Conservation (phyloP, 208 protist species). For the Acanthamoeba triangularis region DNA sequence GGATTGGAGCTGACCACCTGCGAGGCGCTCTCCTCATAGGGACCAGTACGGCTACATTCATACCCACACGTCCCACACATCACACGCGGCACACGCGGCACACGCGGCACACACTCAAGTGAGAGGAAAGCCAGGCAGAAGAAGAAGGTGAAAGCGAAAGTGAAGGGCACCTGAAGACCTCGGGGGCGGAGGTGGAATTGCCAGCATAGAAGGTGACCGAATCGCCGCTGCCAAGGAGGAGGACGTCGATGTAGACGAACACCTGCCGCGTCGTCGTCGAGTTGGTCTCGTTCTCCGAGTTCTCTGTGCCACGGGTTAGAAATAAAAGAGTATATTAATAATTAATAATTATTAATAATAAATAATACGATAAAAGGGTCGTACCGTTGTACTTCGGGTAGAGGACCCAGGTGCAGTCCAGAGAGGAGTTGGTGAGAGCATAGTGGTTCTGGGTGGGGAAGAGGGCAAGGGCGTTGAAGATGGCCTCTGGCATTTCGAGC, state of each 20-base stretch:
- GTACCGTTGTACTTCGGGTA: not conserved
- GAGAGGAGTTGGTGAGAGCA: not conserved
- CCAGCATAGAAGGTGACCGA: not conserved
- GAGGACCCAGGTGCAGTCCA: not conserved
- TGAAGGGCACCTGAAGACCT: not conserved
- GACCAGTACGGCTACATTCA: not conserved
- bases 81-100: too few species aligned
- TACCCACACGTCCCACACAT: too few species aligned
- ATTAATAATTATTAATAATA: too few species aligned
- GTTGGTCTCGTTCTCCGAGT: not conserved
- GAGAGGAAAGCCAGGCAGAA: not conserved
- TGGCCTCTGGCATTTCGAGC: not conserved
- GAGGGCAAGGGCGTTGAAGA: not conserved
- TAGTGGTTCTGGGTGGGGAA: not conserved
- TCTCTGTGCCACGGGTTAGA: too few species aligned
- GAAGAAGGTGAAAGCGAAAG: not conserved
- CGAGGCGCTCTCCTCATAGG: too few species aligned
- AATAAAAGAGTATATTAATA: not conserved
- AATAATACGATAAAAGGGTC: not conserved
- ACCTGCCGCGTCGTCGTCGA: not conserved
- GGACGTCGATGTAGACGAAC: not conserved
- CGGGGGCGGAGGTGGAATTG: not conserved
- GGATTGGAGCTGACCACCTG: not conserved
- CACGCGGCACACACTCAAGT: not conserved
- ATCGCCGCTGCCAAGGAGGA: not conserved